These are phyloP conservation scores for Ustilago curta DNA, from an alignment of 1,284 basidiomycete genomes.

Conservation along the genomic window DNA sequence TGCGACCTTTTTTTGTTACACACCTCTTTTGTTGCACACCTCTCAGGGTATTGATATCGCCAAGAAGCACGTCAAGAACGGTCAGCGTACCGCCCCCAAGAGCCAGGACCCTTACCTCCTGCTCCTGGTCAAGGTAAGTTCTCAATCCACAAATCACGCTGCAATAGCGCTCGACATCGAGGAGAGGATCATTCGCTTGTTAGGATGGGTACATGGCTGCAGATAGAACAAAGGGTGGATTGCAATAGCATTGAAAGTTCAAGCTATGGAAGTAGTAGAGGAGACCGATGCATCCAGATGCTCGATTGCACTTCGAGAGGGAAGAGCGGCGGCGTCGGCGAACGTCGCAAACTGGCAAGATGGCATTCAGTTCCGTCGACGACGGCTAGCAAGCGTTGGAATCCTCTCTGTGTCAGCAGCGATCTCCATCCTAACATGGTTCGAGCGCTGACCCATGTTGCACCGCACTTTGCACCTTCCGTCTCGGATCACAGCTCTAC, in stretches of 20 bases:
- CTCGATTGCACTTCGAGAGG: background rate
- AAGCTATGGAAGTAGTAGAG: background rate
- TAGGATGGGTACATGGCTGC: no score
- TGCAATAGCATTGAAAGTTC: background rate
- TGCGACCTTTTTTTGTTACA: slow-evolving; percentile 1
- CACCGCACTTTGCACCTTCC: slow-evolving; percentile 1
- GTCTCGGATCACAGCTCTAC: slow-evolving; percentile 82
- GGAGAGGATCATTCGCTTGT: background rate
- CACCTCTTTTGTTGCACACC: no score
- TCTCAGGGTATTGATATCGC: slow-evolving; percentile 94
- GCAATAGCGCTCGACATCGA: background rate
- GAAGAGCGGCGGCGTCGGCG: background rate
- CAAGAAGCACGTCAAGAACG: slow-evolving; percentile 99
- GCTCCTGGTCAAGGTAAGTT: slow-evolving; percentile 91
- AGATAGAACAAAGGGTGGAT: background rate
- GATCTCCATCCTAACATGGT: no score
- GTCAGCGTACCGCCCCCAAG: slow-evolving; percentile 91
- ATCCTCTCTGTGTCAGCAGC: background rate
- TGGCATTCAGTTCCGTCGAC: background rate
- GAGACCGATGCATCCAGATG: background rate
- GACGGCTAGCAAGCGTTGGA: background rate
- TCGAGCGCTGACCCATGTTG: slow-evolving; percentile 6
- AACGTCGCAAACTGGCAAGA: background rate
- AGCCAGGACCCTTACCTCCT: slow-evolving; percentile 99
- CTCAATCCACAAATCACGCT: background rate